Base-by-base conservation (phyloP, 176 grass and related monocot species). In the Carex parvula region DNA sequence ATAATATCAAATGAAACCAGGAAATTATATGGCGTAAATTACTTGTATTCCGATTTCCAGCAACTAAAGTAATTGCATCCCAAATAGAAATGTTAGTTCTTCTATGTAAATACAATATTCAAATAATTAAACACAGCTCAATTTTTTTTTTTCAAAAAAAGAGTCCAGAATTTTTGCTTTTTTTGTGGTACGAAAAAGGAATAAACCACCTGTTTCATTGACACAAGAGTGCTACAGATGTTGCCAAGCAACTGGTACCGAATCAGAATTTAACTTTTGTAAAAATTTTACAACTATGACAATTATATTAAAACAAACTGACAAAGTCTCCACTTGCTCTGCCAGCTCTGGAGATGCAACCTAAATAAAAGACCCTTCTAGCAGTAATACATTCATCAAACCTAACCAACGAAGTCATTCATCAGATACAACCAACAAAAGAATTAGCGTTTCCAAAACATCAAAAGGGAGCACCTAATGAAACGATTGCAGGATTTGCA, bases 401-500 rank as follows among this genome's bases (percentile, higher is more conserved):
- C 33, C 66, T 41, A 70, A 70, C 35, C 6, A 70, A 70, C 33
- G 41, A 70, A 42, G 66, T 39, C 66, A 41, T 70, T n/a, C 67
- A 70, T 70, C 64, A 9, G 67, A 70, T 70, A 70, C 67, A 70
- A 44, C 67, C 67, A 70, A 44, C 37, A 44, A 70, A 41, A 70
- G 37, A 42, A 70, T 18, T 70, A 21, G 20, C 18, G 35, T 44
- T 70, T 18, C 16, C 18, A 70, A 44, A 70, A n/a, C 17, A 70
- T 70, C 33, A 70, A 42, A 70, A 70, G 0, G 35, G 35, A 70
- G 18, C 17, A 18, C 37, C 20, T 70, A 70, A 41, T 70, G 15
- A 44, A 20, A 68, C 65, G 20, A 42, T 8, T 3, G 37, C 16
- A 11, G 17, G 3, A 42, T 16, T 41, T 8, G 14, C 66, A n/a